A percentile compares a stretch with the other conserved stretches of the same genome.
Conservation (phyloP, 1,139 yeast genomes). For the Candida sanyaensis region DNA sequence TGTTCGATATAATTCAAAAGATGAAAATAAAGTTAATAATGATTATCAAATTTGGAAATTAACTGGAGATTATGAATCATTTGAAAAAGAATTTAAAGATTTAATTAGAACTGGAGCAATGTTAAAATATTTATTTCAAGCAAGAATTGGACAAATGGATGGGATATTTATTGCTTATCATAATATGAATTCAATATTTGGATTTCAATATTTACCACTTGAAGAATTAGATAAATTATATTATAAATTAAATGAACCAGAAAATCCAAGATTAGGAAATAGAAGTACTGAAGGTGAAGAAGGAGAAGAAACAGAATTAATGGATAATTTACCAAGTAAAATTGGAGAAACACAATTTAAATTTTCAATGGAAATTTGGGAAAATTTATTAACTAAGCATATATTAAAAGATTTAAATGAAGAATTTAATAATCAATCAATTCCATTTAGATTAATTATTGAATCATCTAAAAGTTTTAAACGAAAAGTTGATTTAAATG, state of each 20-base stretch:
- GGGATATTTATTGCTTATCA: conserved; percentile 94
- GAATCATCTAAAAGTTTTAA: conserved; percentile 5
- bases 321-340: conserved; percentile 39
- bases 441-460: conserved; percentile 33
- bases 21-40: conserved; percentile 50
- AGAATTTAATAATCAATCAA: conserved; percentile 10
- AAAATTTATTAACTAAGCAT: conserved; percentile 44
- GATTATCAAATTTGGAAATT: conserved; percentile 65
- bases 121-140: conserved; percentile 86
- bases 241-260: conserved; percentile 21
- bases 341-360: conserved; percentile 77
- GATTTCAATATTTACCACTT: conserved; percentile 85
- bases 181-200: conserved; percentile 77
- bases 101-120: conserved; percentile 71
- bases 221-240: conserved; percentile 61
- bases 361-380: conserved; percentile 60
- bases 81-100: conserved; percentile 77
- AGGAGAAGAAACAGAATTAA: conserved; percentile 20
- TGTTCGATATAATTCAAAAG: conserved; percentile 73
- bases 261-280: conserved; percentile 11
- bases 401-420: conserved; percentile 30
- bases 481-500: conserved; percentile 21
- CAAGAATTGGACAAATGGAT: conserved; percentile 95
- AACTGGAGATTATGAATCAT: conserved; percentile 71
- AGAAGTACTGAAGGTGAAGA: conserved; percentile 12